Base-by-base conservation (phyloP, 2,329 filamentous ascomycete species). In the Curvularia sp. region DNA sequence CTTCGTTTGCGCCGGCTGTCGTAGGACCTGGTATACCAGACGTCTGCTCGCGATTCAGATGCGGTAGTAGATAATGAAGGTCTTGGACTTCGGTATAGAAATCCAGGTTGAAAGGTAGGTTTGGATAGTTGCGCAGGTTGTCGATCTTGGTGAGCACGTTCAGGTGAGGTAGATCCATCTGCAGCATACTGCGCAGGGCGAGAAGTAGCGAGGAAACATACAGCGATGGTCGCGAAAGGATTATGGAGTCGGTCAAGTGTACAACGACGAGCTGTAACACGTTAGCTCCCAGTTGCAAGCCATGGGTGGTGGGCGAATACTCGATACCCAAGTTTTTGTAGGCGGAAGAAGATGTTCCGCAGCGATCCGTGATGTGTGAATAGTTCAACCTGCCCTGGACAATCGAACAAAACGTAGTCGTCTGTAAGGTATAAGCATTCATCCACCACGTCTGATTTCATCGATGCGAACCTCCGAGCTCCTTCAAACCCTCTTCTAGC, bases 91-190 rank as follows among this genome's bases (percentile, higher is more conserved):
- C 94, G 60, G 95, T 98, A 77, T 98, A 99, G 78, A 89, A 99
- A 65, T 97, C 93, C 59, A 99, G 87, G 70, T 97, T 97, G 82
- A 99, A 97, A 0, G 93, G 92, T 0, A 99, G 83, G 25, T 91
- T 87, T 46, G 92, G 89, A 73, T 97, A 97, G 51, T 89, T 87
- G 34, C 88, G 82, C 53, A 99, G 83, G 74, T 97, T 97, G 79
- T 99, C 95, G 79, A 99, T 96, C 80, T 99, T 99, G 57, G 93
- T 97, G 25, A 99, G 85, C 61, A 99, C 91, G 73, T 99, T 99
- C 66, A 99, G 83, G 74, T 97, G 92, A 0, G 95, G 93, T 61
- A 98, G 90, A 73, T 98, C 95, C 86, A 99, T 94, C 79, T 98
- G 95, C 52, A 99, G 87, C 94, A 99, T 99, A 69, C 92, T 93